Conservation (phyloP, 768 basidiomycete species). For the Asterophora lycoperdoides region DNA sequence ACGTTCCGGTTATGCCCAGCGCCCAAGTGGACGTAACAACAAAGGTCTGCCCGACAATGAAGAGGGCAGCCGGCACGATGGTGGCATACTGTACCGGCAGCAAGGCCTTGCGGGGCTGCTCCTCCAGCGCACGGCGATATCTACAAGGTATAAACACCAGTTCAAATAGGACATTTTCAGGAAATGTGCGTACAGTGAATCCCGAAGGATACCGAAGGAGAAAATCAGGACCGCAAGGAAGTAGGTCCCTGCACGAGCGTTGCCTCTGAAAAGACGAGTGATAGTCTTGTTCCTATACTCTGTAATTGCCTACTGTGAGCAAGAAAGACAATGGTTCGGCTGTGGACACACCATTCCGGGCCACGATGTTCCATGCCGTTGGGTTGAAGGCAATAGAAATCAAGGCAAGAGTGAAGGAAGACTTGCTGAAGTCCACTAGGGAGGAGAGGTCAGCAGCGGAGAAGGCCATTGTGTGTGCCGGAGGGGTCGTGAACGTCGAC, state of each 20-base stretch:
- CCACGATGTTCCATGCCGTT: slow-evolving; percentile 92
- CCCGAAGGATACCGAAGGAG: slow-evolving; percentile 78
- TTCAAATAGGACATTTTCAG: neutral
- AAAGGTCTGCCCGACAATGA: slow-evolving; percentile 74
- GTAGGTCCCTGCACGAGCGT: slow-evolving; percentile 75
- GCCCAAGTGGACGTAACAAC: slow-evolving; percentile 88
- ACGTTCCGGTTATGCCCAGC: slow-evolving; percentile 90
- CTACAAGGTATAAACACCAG: slow-evolving; percentile 32
- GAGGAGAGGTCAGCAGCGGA: slow-evolving; percentile 10
- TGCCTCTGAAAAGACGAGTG: slow-evolving; percentile 78
- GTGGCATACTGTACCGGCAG: slow-evolving; percentile 65
- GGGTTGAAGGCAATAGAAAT: slow-evolving; percentile 85
- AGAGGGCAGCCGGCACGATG: slow-evolving; percentile 54
- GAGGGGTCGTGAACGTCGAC: slow-evolving; percentile 2
- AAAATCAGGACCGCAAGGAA: slow-evolving; percentile 84
- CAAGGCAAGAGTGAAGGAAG: slow-evolving; percentile 63
- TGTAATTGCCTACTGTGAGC: slow-evolving; percentile 11
- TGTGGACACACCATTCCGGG: slow-evolving; percentile 70
- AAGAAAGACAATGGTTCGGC: neutral
- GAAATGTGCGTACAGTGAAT: slow-evolving; percentile 60
- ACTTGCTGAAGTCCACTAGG: slow-evolving; percentile 58
- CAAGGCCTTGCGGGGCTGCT: slow-evolving; percentile 68
- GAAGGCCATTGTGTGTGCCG: slow-evolving; percentile 16
- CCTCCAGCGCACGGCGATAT: slow-evolving; percentile 67
- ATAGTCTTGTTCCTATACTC: slow-evolving; percentile 82